These are phyloP conservation scores for Colletotrichum melonis DNA, from an alignment of 2,329 filamentous ascomycete species.

Conservation along the genomic window DNA sequence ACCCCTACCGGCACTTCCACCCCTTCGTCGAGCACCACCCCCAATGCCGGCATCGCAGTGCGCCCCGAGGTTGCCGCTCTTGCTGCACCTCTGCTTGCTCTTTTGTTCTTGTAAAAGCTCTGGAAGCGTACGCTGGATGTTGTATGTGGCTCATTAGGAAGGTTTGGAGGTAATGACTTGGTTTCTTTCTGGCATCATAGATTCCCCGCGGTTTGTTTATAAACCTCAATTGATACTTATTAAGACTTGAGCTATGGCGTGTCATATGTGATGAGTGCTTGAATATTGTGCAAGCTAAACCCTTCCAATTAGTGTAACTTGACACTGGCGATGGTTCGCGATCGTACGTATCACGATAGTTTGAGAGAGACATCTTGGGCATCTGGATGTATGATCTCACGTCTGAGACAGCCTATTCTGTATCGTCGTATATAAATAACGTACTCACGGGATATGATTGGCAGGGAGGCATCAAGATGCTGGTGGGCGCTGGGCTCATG, in stretches of 20 bases:
- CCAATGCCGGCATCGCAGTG: conserved; percentile 35
- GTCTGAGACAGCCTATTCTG: too few relatives aligned
- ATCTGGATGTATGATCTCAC: too few relatives aligned
- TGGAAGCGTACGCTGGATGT: neutral
- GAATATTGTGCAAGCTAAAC: neutral
- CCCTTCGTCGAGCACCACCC: conserved; percentile 42
- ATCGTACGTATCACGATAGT: too few relatives aligned
- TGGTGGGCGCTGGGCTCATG: too few relatives aligned
- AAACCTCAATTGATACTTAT: conserved; percentile 22
- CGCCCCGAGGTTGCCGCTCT: conserved; percentile 28
- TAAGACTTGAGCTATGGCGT: neutral
- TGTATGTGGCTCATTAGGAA: conserved; percentile 13
- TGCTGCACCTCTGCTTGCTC: conserved; percentile 30
- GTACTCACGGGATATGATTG: too few relatives aligned
- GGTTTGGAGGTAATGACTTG: conserved; percentile 32
- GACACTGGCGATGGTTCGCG: neutral
- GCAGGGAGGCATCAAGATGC: too few relatives aligned
- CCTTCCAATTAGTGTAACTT: neutral
- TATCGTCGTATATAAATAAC: too few relatives aligned
- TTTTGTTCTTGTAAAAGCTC: conserved; percentile 34
- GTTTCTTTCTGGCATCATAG: conserved; percentile 30
- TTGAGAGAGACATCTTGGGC: too few relatives aligned
- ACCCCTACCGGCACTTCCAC: conserved; percentile 17
- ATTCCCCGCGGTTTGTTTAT: conserved; percentile 31
- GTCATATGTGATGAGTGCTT: neutral